A percentile compares a stretch with the other conserved stretches of the same genome.
phyloP scores from a whole-genome alignment of 163 green algal species.

The Volvox carteri region DNA sequence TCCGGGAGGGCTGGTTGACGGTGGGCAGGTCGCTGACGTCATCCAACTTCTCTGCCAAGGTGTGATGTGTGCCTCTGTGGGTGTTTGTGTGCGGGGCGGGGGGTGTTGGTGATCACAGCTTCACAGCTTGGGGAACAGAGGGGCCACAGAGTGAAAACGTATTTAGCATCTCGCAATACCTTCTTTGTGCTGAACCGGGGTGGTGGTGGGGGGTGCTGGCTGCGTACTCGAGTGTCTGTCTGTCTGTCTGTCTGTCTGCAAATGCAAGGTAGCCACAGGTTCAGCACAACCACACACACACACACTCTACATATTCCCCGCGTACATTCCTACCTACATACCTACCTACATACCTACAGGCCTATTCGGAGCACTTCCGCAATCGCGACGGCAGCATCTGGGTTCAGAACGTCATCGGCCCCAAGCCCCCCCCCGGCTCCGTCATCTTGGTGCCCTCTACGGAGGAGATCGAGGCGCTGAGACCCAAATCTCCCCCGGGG shows the following conservation, averaged over 20 bases:
- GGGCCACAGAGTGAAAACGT: too few species aligned
- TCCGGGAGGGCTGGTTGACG: conserved; percentile 88
- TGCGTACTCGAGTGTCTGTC: too few species aligned
- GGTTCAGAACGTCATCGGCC: conserved; percentile 58
- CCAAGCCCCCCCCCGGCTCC: conserved; percentile 65
- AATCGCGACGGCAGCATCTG: conserved; percentile 66
- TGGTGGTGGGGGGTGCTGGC: too few species aligned
- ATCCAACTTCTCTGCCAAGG: conserved; percentile 81
- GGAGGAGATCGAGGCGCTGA: conserved; percentile 82
- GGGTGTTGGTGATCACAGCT: background rate
- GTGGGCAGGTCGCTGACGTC: conserved; percentile 78
- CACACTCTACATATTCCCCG: background rate
- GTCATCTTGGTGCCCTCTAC: conserved; percentile 79
- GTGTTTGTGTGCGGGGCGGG: background rate
- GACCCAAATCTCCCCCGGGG: conserved; percentile 74
- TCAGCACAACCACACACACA: background rate
- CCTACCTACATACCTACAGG: background rate
- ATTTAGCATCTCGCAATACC: too few species aligned
- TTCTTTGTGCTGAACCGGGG: too few species aligned
- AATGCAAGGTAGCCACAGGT: too few species aligned
- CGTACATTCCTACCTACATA: background rate
- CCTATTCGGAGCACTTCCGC: conserved; percentile 66
- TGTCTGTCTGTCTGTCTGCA: too few species aligned
- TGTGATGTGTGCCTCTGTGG: conserved; percentile 26
- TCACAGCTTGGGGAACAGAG: too few species aligned